Conservation (phyloP, 2,329 filamentous ascomycete species). For the Lizonia empirigonia region DNA sequence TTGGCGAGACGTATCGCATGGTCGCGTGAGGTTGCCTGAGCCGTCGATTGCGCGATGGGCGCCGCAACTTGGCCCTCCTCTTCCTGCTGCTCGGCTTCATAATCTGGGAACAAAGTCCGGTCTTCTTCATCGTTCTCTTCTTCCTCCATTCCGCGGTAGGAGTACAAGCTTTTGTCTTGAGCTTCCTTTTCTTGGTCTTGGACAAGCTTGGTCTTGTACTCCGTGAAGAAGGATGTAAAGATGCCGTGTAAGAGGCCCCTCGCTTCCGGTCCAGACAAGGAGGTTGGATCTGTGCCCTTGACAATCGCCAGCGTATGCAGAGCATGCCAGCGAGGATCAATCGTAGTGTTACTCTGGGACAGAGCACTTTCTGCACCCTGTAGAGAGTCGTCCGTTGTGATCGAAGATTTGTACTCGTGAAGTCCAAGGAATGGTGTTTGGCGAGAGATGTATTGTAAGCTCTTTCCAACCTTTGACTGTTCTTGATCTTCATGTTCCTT, state of each 20-base stretch:
- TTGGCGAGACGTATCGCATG: constrained; percentile 43
- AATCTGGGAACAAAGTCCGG: constrained; percentile 80
- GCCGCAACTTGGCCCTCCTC: constrained; percentile 33
- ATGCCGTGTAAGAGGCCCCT: constrained; percentile 64
- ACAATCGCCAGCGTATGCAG: constrained; percentile 35
- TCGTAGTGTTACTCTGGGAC: constrained; percentile 23
- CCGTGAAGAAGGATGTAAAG: constrained; percentile 74
- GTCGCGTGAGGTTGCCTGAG: constrained; percentile 36
- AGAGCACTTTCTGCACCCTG: constrained; percentile 28
- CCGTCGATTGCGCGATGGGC: neutral
- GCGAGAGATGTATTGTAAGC: constrained; percentile 31
- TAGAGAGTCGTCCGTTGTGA: constrained; percentile 26
- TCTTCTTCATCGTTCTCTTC: constrained; percentile 81
- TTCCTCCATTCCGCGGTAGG: constrained; percentile 79
- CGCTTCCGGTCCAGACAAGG: constrained; percentile 15
- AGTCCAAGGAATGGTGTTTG: constrained; percentile 45
- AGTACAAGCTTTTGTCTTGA: constrained; percentile 77
- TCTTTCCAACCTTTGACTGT: constrained; percentile 22
- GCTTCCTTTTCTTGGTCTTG: constrained; percentile 77
- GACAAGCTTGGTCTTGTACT: constrained; percentile 80
- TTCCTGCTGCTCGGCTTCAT: constrained; percentile 61
- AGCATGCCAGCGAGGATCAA: constrained; percentile 47
- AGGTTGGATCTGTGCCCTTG: constrained; percentile 30
- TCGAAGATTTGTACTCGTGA: constrained; percentile 7
- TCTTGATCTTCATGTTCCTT: constrained; percentile 26